Percentiles rank a stretch among this genome's conserved stretches.
Evolutionary conservation across 2,329 filamentous ascomycete genomes (phyloP).

Genomic region (Penicillium sp.): DNA sequence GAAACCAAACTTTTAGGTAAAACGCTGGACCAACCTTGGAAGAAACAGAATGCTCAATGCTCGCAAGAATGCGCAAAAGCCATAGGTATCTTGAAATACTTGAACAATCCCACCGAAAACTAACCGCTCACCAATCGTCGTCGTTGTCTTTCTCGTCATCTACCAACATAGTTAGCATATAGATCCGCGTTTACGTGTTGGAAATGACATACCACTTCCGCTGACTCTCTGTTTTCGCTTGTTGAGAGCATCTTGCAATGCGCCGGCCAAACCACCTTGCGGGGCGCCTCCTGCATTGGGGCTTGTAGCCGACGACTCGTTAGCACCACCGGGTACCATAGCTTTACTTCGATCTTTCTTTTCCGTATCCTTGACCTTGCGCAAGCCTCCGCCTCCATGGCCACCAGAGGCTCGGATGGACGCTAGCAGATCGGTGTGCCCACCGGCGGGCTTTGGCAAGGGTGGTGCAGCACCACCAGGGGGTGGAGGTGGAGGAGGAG

Average conservation of each 20-base stretch:
- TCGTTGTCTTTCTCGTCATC: constrained; percentile 50
- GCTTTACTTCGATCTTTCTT: constrained; percentile 50
- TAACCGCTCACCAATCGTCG: constrained; percentile 44
- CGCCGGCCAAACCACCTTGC: constrained; percentile 71
- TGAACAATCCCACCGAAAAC: constrained; percentile 5
- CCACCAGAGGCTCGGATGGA: constrained; percentile 57
- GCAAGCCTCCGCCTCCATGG: constrained; percentile 47
- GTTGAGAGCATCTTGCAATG: constrained; percentile 72
- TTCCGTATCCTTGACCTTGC: constrained; percentile 48
- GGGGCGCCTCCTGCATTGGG: constrained; percentile 53
- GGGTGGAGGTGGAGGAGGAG: constrained; percentile 53
- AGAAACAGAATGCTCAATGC: constrained; percentile 13
- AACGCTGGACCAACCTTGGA: constrained; percentile 14
- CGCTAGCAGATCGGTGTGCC: constrained; percentile 47
- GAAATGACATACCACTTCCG: constrained; percentile 75
- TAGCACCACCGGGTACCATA: constrained; percentile 49
- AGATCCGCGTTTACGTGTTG: background rate
- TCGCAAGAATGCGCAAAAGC: constrained; percentile 18
- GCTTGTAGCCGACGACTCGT: constrained; percentile 57
- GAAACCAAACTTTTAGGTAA: constrained; percentile 20
- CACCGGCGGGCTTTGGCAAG: constrained; percentile 40
- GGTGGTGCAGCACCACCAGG: constrained; percentile 45
- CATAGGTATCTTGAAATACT: constrained; percentile 21
- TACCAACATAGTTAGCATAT: constrained; percentile 31
- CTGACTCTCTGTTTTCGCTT: constrained; percentile 92